Evolutionary conservation across 148 eudicot genomes (phyloP), one percentile per base, ranked within the genome.

Genomic region (Talinum fruticosum): DNA sequence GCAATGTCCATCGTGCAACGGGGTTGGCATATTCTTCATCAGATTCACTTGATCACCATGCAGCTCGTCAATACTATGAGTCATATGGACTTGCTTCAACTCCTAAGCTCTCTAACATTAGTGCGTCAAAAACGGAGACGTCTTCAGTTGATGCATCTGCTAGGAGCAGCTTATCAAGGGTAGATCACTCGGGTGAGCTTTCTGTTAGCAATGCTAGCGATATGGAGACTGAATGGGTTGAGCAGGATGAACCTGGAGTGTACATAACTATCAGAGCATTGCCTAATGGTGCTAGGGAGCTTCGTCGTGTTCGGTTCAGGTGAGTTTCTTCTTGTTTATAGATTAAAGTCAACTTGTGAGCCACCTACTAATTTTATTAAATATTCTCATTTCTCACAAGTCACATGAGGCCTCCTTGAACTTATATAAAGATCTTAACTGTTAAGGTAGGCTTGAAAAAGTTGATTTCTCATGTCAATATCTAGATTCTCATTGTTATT

Each of bases 271-370:
- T 96, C 81, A 85, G 97, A 86, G 84, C 93, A 45, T 80, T 93
- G 90, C 93, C 97, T 62, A 90, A 85, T 84, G 99, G 97, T 45
- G 77, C 82, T 59, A 82, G 97, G 57, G 99, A 96, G 86, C 97
- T 96, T 81, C 90, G 93, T 69, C 92, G 97, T 65, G 97, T 96
- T 74, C 84, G 99, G 75, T 96, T 93, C 94, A 96, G 97, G 99
- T 90, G 23, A 61, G 87, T 66, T 74, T 82, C 74, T 75, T 15
- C 75, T 18, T 62, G 8, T 68, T 78, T 14, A 33, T 32, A n/a
- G n/a, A 13, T 51, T 49, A 0, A 29, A 64, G 5, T 37, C 68
- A 44, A 64, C 41, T 45, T 65, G 36, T 57, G 19, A 30, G 16
- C 21, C 33, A 6, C 21, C 33, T 32, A 32, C 64, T 30, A n/a